Base-by-base conservation (phyloP, 305 asterid genomes). In the Fraxinus velutina region DNA sequence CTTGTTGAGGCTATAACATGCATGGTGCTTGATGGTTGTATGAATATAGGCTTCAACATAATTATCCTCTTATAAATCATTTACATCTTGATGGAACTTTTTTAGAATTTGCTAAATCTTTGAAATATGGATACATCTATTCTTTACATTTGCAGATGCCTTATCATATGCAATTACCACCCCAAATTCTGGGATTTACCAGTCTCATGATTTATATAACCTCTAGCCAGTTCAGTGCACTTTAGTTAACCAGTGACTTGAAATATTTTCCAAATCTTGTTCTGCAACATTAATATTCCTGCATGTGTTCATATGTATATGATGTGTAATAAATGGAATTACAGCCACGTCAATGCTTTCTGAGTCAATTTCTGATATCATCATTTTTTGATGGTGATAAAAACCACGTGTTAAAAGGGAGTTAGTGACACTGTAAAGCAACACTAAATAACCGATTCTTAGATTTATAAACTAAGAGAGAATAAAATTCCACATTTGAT, bases 391-490 rank as follows among this genome's bases (percentile, higher is more conserved):
- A 66, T 27, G 36, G 36, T 27, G 34, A 34, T 66, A 60, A 42
- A 66, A 74, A 70, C 75, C 36, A 24, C n/a, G 33, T 33, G 42
- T 21, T 64, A 21, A 47, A 52, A 10, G 78, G 60, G 52, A 77
- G 15, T 12, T 76, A 6, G 33, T 94, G 81, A 93, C 97, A 80
- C 90, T 88, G 88, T 98, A 98, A 47, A 94, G 86, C 64, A 57
- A 52, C 29, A 17, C 13, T 37, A 34, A 78, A 76, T 29, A 66
- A 50, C 60, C 1, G 19, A 50, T 68, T 22, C 80, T 3, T 50
- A 70, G 22, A 50, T 50, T 50, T 82, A 32, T 68, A 73, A 36
- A 68, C 64, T 42, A 34, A 39, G 55, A 72, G 30, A 79, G 30
- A 27, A 52, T 77, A 72, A 64, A 15, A 79, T 73, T 75, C 19